Conservation (phyloP, 805 yeast species). For the Suhomyces emberorum region DNA sequence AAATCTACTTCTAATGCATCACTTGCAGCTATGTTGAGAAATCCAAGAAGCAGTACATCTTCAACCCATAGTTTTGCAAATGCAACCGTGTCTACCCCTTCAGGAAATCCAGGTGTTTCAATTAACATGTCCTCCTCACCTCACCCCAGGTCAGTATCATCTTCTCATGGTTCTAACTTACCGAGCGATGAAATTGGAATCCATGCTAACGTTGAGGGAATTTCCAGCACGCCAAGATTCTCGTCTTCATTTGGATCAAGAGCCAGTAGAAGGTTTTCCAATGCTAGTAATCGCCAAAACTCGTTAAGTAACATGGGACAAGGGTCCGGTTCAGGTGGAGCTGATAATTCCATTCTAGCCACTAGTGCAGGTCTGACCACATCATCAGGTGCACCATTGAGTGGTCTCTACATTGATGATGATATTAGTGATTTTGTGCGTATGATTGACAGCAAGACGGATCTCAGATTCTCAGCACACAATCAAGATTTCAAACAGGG, state of each 20-base stretch:
- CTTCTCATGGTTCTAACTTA: conserved; percentile 38
- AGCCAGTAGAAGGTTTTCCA: conserved; percentile 47
- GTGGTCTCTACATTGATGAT: conserved; percentile 49
- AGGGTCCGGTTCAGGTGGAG: conserved; percentile 13
- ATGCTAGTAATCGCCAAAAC: conserved; percentile 28
- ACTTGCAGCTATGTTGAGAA: conserved; percentile 49
- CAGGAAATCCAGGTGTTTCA: conserved; percentile 6
- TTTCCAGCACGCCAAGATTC: conserved; percentile 50
- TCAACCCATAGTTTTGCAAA: conserved; percentile 29
- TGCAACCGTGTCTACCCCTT: conserved; percentile 19
- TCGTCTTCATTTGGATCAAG: conserved; percentile 74
- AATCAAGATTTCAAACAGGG: conserved; percentile 14
- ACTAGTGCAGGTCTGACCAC: conserved; percentile 35
- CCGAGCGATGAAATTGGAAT: conserved; percentile 24
- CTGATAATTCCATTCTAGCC: conserved; percentile 24
- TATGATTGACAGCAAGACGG: conserved; percentile 64
- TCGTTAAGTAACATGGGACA: conserved; percentile 9
- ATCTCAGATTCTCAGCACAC: conserved; percentile 35
- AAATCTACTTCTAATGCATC: conserved; percentile 52
- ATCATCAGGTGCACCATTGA: conserved; percentile 31
- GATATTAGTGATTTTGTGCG: conserved; percentile 69
- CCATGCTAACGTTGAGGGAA: conserved; percentile 21
- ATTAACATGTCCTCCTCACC: conserved; percentile 11
- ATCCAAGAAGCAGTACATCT: conserved; percentile 46
- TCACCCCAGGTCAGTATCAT: conserved; percentile 37